Base-by-base conservation (phyloP, 305 asterid species). In the Fraxinus platypoda region DNA sequence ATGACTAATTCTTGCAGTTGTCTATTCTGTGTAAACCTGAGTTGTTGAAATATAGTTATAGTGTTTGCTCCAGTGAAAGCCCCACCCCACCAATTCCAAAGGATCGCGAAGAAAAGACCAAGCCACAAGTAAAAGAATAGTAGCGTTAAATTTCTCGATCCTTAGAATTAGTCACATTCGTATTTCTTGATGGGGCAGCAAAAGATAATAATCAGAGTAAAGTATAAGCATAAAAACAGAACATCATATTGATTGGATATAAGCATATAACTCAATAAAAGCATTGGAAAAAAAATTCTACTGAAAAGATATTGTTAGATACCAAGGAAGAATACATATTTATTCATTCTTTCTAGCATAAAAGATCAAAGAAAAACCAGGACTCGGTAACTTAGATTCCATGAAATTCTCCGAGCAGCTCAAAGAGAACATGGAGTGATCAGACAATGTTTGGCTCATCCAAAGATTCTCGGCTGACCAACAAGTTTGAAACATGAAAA, bases 331-430 rank as follows among this genome's bases (percentile, higher is more conserved):
- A 74, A 70, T 43, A 74, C 75, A 43, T 30, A 9, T 30, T 82
- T 82, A 95, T 78, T 95, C 97, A 80, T 85, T 91, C 93, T 90
- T 94, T 97, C 97, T 94, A 76, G 93, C 98, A 90, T 92, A 90
- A 90, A 94, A 86, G 80, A 91, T 80, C 86, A 94, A 85, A 43
- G 94, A 88, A 85, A 94, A 94, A 33, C 94, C 98, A 84, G 81
- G 89, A 90, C 92, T 94, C 76, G 91, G 82, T 62, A 80, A 84
- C 83, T 88, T 87, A 30, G 90, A 79, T 19, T 88, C 93, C 84
- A 87, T 87, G 49, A 89, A 87, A 83, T 90, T 88, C 86, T 81
- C 86, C 0, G 90, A 83, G 62, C 89, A 82, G 80, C 86, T 84
- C 98, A 92, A 90, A 35, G 90, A 84, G 62, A 88, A 81, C n/a